A percentile compares a stretch with the other conserved stretches of the same genome.
These are phyloP conservation scores for Pisolithus microcarpus DNA, from an alignment of 768 basidiomycete species.

Conservation along the genomic window DNA sequence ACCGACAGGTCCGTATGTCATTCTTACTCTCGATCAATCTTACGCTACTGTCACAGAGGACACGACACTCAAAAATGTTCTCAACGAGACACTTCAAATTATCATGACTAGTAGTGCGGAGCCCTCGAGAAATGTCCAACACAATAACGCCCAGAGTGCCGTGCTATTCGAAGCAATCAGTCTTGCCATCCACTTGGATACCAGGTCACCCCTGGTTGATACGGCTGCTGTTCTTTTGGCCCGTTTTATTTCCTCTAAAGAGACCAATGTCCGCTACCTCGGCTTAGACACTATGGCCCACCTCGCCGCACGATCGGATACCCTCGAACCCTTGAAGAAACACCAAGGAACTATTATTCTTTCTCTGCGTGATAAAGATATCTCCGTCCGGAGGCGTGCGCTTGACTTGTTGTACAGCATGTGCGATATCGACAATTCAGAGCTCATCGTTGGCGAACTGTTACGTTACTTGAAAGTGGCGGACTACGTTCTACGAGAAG, in stretches of 20 bases:
- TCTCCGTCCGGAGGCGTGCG: conserved; percentile 89
- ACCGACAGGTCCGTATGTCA: conserved; percentile 63
- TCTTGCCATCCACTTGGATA: conserved; percentile 92
- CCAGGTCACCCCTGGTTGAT: conserved; percentile 79
- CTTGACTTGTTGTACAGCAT: conserved; percentile 97
- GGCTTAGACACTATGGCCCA: conserved; percentile 98
- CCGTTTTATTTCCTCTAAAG: conserved; percentile 94
- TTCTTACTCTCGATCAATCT: conserved; percentile 1
- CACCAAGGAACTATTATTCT: conserved; percentile 95
- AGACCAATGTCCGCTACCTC: conserved; percentile 97
- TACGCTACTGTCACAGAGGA: conserved; percentile 52
- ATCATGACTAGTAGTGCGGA: conserved; percentile 90
- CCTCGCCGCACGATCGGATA: conserved; percentile 88
- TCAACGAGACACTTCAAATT: conserved; percentile 80
- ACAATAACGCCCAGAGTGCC: conserved; percentile 97
- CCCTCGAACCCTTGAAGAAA: conserved; percentile 85
- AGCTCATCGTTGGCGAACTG: conserved; percentile 91
- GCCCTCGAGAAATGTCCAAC: conserved; percentile 89
- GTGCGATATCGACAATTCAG: conserved; percentile 97
- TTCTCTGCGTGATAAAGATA: conserved; percentile 93
- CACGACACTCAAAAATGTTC: conserved; percentile 61
- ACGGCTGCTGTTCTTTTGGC: conserved; percentile 88
- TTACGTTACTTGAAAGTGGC: conserved; percentile 92
- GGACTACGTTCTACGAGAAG: conserved; percentile 92
- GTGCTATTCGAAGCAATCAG: conserved; percentile 98